phyloP scores from a whole-genome alignment of 2,329 filamentous ascomycete species.

The Celoporthe dispersa region DNA sequence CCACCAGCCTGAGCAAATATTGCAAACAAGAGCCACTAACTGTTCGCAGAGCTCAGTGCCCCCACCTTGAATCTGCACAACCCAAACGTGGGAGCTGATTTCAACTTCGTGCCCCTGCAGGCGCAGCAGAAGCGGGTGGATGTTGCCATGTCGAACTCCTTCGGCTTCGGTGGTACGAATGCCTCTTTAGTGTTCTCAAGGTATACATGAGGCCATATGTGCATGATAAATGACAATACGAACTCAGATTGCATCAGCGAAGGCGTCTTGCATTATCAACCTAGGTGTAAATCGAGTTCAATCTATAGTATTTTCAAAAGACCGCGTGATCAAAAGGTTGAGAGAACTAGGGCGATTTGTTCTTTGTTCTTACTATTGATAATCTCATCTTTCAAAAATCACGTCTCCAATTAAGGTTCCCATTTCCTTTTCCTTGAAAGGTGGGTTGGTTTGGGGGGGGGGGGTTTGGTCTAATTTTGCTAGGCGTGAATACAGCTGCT shows the following conservation, averaged over 20 bases:
- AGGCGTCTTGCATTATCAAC: background rate
- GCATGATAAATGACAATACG: background rate
- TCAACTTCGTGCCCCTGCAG: constrained; percentile 80
- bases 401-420: too few relatives aligned
- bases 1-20: constrained; percentile 3
- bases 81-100: constrained; percentile 69
- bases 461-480: too few relatives aligned
- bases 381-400: background rate
- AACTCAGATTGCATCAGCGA: background rate
- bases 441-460: too few relatives aligned
- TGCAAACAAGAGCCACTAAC: constrained; percentile 3
- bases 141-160: constrained; percentile 89
- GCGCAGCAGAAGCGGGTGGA: constrained; percentile 73
- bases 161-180: constrained; percentile 97
- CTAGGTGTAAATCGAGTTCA: background rate
- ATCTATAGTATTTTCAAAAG: background rate
- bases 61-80: constrained; percentile 83
- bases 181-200: constrained; percentile 77
- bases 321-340: background rate
- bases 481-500: background rate
- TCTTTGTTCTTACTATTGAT: too few relatives aligned
- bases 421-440: too few relatives aligned
- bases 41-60: constrained; percentile 71
- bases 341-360: too few relatives aligned
- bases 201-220: constrained; percentile 11